Conservation (phyloP, 345 rosid genomes). For the Reutealis trisperma region DNA sequence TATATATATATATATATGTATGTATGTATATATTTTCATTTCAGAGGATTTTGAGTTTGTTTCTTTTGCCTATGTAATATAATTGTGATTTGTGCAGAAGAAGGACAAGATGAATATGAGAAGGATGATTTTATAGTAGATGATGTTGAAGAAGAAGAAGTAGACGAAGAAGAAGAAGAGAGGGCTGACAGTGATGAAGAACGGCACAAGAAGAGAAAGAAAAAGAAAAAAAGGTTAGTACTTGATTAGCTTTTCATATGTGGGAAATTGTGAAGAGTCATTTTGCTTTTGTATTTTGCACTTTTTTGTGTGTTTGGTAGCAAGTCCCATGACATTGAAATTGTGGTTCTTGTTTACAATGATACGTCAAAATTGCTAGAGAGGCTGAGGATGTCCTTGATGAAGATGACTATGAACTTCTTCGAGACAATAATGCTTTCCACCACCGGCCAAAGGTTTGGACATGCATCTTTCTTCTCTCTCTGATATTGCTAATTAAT, state of each 20-base stretch:
- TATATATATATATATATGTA: too few relatives aligned
- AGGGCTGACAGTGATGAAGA: conserved; percentile 77
- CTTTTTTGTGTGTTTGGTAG: not conserved
- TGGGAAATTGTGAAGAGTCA: not conserved
- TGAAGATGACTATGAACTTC: conserved; percentile 95
- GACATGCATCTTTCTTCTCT: conserved; percentile 4
- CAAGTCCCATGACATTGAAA: not conserved
- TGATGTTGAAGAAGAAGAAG: conserved; percentile 55
- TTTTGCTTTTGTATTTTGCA: not conserved
- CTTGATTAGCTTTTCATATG: not conserved
- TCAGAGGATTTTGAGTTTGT: not conserved
- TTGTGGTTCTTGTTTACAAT: not conserved
- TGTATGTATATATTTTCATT: not conserved
- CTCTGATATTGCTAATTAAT: not conserved
- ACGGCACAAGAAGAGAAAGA: conserved; percentile 80
- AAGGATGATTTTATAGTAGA: conserved; percentile 91
- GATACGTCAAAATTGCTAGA: conserved; percentile 38
- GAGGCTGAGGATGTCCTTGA: conserved; percentile 80
- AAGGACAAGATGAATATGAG: conserved; percentile 84
- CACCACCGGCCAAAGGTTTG: conserved; percentile 67
- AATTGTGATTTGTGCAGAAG: conserved; percentile 45
- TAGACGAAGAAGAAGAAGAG: conserved; percentile 68
- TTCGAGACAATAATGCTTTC: conserved; percentile 77
- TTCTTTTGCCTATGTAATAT: not conserved
- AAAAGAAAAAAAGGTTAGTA: conserved; percentile 42